Evolutionary conservation across 2,329 filamentous ascomycete genomes (phyloP).

Genomic region (Curvularia sp.): DNA sequence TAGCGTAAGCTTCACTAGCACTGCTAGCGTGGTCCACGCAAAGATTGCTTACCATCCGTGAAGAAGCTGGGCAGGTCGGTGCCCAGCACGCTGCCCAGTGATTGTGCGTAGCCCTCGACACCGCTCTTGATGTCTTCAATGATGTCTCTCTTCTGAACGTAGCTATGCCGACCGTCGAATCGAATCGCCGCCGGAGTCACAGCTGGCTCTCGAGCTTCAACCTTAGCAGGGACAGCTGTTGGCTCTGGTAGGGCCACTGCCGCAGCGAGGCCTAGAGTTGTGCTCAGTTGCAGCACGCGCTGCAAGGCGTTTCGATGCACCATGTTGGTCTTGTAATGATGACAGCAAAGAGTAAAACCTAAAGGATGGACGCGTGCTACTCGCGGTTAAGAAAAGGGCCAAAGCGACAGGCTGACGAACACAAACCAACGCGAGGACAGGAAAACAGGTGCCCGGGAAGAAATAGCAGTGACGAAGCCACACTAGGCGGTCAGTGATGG

Average conservation of each 20-base stretch:
- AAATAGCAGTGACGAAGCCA: constrained; percentile 4
- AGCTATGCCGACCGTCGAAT: constrained; percentile 44
- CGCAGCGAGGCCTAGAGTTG: constrained; percentile 28
- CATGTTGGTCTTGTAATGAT: constrained; percentile 21
- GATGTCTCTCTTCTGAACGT: constrained; percentile 43
- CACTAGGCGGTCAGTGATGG: constrained; percentile 9
- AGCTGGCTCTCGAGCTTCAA: constrained; percentile 39
- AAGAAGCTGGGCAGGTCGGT: constrained; percentile 48
- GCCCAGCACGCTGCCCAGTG: constrained; percentile 45
- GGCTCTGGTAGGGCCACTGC: constrained; percentile 44
- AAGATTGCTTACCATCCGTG: constrained; percentile 40
- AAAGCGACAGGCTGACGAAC: constrained; percentile 23
- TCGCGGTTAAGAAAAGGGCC: constrained; percentile 2
- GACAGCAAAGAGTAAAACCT: constrained; percentile 1
- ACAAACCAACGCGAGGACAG: constrained; percentile 6
- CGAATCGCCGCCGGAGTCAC: constrained; percentile 45
- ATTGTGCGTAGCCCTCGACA: constrained; percentile 39
- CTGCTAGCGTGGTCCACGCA: constrained; percentile 6
- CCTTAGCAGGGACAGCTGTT: constrained; percentile 39
- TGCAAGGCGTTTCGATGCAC: constrained; percentile 21
- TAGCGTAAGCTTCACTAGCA: constrained; percentile 28
- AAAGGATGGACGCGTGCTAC: constrained; percentile 11
- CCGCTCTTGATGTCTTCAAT: constrained; percentile 43
- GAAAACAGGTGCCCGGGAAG: background rate
- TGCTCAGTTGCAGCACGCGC: constrained; percentile 33